Conservation (phyloP, 2,329 filamentous ascomycete genomes). For the Alternaria postmessia region DNA sequence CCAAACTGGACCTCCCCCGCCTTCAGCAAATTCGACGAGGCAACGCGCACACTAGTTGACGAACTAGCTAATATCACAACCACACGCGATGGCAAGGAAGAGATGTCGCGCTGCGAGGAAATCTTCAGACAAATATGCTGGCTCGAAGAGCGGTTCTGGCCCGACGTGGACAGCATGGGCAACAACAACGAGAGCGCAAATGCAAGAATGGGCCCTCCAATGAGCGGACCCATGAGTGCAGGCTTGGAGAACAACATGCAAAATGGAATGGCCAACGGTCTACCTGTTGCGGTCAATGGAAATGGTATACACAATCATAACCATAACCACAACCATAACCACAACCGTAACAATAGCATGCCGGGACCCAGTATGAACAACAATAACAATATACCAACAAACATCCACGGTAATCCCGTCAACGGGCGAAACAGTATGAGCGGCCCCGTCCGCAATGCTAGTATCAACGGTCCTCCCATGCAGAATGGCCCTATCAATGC, state of each 20-base stretch:
- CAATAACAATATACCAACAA: conserved; percentile 3
- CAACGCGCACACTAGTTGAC: conserved; percentile 58
- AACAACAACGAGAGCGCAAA: conserved; percentile 52
- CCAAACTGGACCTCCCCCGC: conserved; percentile 61
- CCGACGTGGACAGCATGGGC: conserved; percentile 59
- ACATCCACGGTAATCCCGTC: conserved; percentile 14
- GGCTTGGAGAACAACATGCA: conserved; percentile 33
- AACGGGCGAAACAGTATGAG: conserved; percentile 17
- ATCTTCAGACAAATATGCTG: conserved; percentile 59
- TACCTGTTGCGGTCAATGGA: conserved; percentile 14
- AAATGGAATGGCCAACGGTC: conserved; percentile 20
- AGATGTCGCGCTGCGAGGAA: conserved; percentile 57
- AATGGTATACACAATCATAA: conserved; percentile 18
- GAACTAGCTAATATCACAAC: conserved; percentile 59
- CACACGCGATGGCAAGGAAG: conserved; percentile 57
- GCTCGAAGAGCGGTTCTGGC: conserved; percentile 60
- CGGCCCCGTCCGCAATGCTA: conserved; percentile 13
- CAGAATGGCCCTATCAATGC: conserved; percentile 11
- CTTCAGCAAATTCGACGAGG: conserved; percentile 60
- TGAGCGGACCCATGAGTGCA: conserved; percentile 27
- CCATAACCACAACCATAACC: background rate
- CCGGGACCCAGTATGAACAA: conserved; percentile 15
- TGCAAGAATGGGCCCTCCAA: conserved; percentile 28
- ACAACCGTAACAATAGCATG: conserved; percentile 12
- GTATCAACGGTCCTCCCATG: conserved; percentile 23